phyloP scores from a whole-genome alignment of 139 green algal species.

The Chlorella sp. region DNA sequence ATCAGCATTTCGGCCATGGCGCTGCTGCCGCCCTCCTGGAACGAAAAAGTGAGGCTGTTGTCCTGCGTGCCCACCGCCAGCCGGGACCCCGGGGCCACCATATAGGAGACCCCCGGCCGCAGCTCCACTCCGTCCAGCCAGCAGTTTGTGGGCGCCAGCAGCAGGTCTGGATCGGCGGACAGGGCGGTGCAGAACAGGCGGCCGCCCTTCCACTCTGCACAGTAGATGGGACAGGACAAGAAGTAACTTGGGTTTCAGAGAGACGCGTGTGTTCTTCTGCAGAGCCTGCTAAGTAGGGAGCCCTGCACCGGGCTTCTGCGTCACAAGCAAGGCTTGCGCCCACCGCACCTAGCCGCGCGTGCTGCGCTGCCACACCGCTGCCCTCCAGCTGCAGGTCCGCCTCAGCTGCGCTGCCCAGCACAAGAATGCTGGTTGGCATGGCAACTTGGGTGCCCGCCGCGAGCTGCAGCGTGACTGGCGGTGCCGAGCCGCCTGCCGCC shows the following conservation, averaged over 20 bases:
- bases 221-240: too few relatives aligned
- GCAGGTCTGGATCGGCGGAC: constrained; percentile 34
- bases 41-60: background rate
- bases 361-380: constrained; percentile 14
- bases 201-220: constrained; percentile 29
- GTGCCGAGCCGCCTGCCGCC: background rate
- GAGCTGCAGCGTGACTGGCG: constrained; percentile 11
- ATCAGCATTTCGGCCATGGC: constrained; percentile 11
- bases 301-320: too few relatives aligned
- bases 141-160: constrained; percentile 34
- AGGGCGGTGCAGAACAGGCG: constrained; percentile 46
- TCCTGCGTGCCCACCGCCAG: background rate
- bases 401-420: background rate
- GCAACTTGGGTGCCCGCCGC: background rate
- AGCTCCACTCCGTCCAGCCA: constrained; percentile 51
- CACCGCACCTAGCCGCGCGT: constrained; percentile 28
- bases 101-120: constrained; percentile 30
- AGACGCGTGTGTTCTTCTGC: too few relatives aligned
- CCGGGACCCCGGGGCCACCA: constrained; percentile 7
- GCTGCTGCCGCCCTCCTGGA: constrained; percentile 29
- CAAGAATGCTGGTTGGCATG: background rate
- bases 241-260: too few relatives aligned
- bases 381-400: constrained; percentile 9
- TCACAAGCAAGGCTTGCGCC: too few relatives aligned
- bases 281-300: too few relatives aligned